phyloP scores from a whole-genome alignment of 805 yeast species.

The Maudiozyma saulgeensis region DNA sequence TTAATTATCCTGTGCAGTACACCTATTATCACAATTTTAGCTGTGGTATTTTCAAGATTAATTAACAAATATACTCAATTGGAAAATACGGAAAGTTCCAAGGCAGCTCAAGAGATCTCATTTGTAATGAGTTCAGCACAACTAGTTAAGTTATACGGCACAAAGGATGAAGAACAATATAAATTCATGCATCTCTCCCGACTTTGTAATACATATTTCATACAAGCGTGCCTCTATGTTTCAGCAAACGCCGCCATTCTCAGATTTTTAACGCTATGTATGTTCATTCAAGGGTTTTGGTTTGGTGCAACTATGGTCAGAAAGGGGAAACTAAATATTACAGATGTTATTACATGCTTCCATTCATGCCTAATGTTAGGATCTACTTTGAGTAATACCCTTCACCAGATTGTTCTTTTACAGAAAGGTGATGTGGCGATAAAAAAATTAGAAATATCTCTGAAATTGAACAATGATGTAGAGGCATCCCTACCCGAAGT shows the following conservation, averaged over 20 bases:
- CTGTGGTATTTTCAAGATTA: constrained; percentile 41
- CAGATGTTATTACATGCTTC: constrained; percentile 72
- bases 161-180: constrained; percentile 42
- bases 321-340: constrained; percentile 40
- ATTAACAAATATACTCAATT: constrained; percentile 39
- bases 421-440: constrained; percentile 70
- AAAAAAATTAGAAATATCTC: constrained; percentile 32
- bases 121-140: constrained; percentile 59
- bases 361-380: constrained; percentile 73
- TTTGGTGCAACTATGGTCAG: constrained; percentile 67
- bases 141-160: constrained; percentile 53
- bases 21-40: constrained; percentile 52
- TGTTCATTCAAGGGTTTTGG: constrained; percentile 91
- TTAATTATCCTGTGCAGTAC: constrained; percentile 63
- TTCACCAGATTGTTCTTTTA: constrained; percentile 49
- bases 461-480: neutral
- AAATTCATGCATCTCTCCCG: constrained; percentile 32
- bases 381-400: constrained; percentile 42
- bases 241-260: constrained; percentile 47
- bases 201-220: constrained; percentile 32
- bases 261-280: constrained; percentile 48
- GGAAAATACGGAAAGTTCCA: constrained; percentile 50
- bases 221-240: constrained; percentile 37
- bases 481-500: neutral
- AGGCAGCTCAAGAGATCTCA: constrained; percentile 50